phyloP scores from a whole-genome alignment of 2,329 filamentous ascomycete genomes.

The Chaetomium sp. region DNA sequence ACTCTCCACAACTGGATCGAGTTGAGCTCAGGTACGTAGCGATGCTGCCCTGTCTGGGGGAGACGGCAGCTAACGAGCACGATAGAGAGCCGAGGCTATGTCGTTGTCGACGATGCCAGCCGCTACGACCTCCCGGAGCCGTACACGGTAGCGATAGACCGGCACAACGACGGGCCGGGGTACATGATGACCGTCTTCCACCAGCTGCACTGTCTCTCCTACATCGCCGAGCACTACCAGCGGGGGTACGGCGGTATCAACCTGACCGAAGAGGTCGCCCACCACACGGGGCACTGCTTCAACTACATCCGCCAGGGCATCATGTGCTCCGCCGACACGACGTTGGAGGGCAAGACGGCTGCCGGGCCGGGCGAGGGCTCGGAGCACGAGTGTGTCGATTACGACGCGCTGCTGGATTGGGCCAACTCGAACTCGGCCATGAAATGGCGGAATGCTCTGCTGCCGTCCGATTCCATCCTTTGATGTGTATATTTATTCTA shows the following conservation, averaged over 20 bases:
- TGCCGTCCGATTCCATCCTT: conserved; percentile 23
- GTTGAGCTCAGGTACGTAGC: conserved; percentile 38
- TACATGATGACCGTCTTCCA: conserved; percentile 47
- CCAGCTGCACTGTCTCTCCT: conserved; percentile 46
- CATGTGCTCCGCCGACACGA: conserved; percentile 44
- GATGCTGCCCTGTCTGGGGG: neutral
- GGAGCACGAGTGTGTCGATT: conserved; percentile 42
- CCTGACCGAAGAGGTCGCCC: conserved; percentile 40
- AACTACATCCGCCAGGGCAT: conserved; percentile 45
- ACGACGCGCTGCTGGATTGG: conserved; percentile 42
- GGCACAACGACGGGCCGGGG: conserved; percentile 40
- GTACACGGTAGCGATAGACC: conserved; percentile 39
- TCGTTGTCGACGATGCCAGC: conserved; percentile 38
- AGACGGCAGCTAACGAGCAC: conserved; percentile 1
- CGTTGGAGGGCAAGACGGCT: conserved; percentile 43
- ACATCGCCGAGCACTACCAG: conserved; percentile 41
- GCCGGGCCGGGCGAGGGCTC: conserved; percentile 44
- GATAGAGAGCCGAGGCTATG: conserved; percentile 40
- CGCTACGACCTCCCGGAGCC: conserved; percentile 40
- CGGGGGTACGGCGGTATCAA: conserved; percentile 41
- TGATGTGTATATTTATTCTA: conserved; percentile 7
- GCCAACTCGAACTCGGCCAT: conserved; percentile 40
- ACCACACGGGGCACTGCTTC: conserved; percentile 45
- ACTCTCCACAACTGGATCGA: conserved; percentile 44
- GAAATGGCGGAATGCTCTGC: conserved; percentile 38